Conservation (phyloP, 1,284 basidiomycete species). For the Spongiforma sp. region DNA sequence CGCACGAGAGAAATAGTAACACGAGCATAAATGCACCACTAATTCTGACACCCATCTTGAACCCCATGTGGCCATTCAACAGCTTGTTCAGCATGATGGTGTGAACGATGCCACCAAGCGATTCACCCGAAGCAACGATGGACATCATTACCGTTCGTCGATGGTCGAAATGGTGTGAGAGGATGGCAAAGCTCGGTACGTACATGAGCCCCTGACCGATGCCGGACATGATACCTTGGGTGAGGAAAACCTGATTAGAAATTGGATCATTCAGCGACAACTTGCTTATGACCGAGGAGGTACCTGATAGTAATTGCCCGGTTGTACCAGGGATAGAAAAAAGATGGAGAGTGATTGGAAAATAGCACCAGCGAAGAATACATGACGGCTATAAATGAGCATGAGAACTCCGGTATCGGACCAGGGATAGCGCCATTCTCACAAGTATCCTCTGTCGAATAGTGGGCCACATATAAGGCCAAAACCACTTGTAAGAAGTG, state of each 20-base stretch:
- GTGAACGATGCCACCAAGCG: conserved; percentile 41
- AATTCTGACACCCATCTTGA: conserved; percentile 38
- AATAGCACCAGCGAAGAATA: conserved; percentile 27
- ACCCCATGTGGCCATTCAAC: conserved; percentile 37
- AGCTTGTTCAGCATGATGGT: conserved; percentile 50
- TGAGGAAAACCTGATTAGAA: conserved; percentile 45
- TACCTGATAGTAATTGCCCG: conserved; percentile 42
- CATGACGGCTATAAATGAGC: conserved; percentile 10
- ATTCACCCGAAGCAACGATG: conserved; percentile 42
- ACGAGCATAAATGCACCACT: conserved; percentile 39
- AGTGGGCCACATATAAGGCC: conserved; percentile 32
- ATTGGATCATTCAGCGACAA: no score
- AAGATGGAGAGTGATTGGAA: conserved; percentile 39
- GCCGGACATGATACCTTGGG: conserved; percentile 42
- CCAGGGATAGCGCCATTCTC: neutral
- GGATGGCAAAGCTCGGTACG: conserved; percentile 40
- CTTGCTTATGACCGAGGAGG: no score
- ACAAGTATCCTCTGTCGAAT: conserved; percentile 40
- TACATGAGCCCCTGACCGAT: conserved; percentile 39
- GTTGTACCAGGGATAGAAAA: conserved; percentile 42
- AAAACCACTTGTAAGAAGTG: conserved; percentile 25
- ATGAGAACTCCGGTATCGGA: neutral
- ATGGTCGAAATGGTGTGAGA: conserved; percentile 43
- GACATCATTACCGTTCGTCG: conserved; percentile 39
- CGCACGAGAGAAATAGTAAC: conserved; percentile 33